These are phyloP conservation scores for Echinochloa phyllopogon DNA, from an alignment of 176 grass and related monocot genomes.

Conservation along the genomic window DNA sequence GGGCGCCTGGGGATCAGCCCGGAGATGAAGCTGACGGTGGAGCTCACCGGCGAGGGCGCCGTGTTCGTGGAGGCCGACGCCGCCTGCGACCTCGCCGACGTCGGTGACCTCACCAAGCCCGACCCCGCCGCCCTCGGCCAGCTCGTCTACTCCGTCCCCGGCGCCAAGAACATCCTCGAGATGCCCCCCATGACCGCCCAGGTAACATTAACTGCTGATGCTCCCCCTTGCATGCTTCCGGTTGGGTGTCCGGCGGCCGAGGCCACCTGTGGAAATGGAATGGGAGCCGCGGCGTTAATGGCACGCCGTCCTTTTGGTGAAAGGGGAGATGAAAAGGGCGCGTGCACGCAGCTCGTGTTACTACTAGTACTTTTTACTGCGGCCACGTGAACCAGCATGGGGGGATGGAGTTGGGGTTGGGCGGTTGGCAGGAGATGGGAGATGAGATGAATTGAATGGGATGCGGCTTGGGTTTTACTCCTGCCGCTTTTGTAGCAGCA, in stretches of 20 bases:
- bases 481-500: not conserved
- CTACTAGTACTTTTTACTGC: not conserved
- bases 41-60: constrained; percentile 74
- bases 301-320: not conserved
- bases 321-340: not conserved
- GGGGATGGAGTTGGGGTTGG: not conserved
- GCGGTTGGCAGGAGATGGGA: not conserved
- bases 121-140: constrained; percentile 75
- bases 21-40: constrained; percentile 86
- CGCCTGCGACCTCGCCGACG: constrained; percentile 59
- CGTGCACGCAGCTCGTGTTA: not conserved
- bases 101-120: constrained; percentile 75
- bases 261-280: not conserved
- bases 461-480: not conserved
- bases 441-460: not conserved
- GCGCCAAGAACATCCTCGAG: constrained; percentile 89
- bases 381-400: not conserved
- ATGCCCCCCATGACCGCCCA: constrained; percentile 92
- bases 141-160: constrained; percentile 81
- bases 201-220: constrained; percentile 46
- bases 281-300: constrained; percentile 35
- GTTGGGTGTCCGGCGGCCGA: not conserved
- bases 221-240: constrained; percentile 1
- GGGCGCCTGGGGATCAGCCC: constrained; percentile 74
- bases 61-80: constrained; percentile 92